Conservation (phyloP, 2,329 filamentous ascomycete species). For the Calonectria henricotiae region DNA sequence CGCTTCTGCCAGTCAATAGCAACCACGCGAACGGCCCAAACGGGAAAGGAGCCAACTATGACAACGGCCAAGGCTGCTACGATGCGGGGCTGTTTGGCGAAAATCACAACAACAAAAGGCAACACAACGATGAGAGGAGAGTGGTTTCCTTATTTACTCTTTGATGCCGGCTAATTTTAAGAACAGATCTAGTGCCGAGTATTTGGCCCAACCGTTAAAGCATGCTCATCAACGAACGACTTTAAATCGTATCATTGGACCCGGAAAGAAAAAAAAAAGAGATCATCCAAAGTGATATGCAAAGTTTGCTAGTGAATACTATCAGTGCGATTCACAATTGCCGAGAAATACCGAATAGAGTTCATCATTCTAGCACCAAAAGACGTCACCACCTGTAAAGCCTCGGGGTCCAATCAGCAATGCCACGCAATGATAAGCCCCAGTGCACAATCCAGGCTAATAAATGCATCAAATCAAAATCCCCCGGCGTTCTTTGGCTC, state of each 20-base stretch:
- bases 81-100: background rate
- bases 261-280: background rate
- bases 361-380: constrained; percentile 34
- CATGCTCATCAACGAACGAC: background rate
- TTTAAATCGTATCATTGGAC: constrained; percentile 1
- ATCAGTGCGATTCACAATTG: background rate
- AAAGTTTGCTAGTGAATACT: constrained; percentile 10
- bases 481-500: background rate
- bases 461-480: background rate
- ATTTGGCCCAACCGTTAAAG: background rate
- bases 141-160: no score
- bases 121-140: background rate
- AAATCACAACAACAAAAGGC: background rate
- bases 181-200: background rate
- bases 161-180: background rate
- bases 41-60: background rate
- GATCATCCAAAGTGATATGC: background rate
- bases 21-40: background rate
- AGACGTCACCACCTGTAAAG: constrained; percentile 36
- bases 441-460: background rate
- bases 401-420: constrained; percentile 33
- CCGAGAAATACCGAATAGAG: constrained; percentile 37
- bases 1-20: background rate
- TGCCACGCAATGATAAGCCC: constrained; percentile 24
- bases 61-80: background rate